Evolutionary conservation across 164 flowering plant species (phyloP).

Genomic region (Chloranthus sessilifolius): DNA sequence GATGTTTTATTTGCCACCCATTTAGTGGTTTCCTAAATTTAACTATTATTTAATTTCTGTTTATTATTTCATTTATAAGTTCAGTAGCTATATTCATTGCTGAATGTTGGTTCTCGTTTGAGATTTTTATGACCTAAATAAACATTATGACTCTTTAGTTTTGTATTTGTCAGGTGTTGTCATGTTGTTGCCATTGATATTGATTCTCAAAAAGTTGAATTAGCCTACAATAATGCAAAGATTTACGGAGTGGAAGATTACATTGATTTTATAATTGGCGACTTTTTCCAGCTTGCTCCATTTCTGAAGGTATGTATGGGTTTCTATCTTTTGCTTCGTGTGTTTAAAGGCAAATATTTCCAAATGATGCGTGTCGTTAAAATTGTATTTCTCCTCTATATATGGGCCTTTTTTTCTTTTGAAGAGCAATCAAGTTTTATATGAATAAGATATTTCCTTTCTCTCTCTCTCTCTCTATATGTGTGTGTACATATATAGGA

Average conservation of each 20-base stretch:
- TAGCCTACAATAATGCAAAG: constrained; percentile 45
- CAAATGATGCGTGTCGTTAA: neutral
- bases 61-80: too few relatives aligned
- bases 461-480: too few relatives aligned
- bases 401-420: too few relatives aligned
- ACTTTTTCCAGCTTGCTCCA: constrained; percentile 56
- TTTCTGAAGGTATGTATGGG: constrained; percentile 43
- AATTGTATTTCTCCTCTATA: neutral
- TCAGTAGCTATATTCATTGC: too few relatives aligned
- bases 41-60: too few relatives aligned
- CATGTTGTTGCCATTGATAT: constrained; percentile 54
- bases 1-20: too few relatives aligned
- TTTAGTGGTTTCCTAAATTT: too few relatives aligned
- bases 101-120: too few relatives aligned
- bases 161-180: constrained; percentile 29
- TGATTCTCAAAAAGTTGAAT: constrained; percentile 40
- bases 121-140: too few relatives aligned
- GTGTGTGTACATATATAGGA: too few relatives aligned
- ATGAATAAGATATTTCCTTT: too few relatives aligned
- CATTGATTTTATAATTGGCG: constrained; percentile 59
- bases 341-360: neutral
- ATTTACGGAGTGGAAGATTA: constrained; percentile 54
- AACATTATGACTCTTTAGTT: neutral
- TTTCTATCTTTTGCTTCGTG: neutral
- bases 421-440: too few relatives aligned